phyloP scores from a whole-genome alignment of 2,329 filamentous ascomycete species.

The Colletotrichum australisinense region DNA sequence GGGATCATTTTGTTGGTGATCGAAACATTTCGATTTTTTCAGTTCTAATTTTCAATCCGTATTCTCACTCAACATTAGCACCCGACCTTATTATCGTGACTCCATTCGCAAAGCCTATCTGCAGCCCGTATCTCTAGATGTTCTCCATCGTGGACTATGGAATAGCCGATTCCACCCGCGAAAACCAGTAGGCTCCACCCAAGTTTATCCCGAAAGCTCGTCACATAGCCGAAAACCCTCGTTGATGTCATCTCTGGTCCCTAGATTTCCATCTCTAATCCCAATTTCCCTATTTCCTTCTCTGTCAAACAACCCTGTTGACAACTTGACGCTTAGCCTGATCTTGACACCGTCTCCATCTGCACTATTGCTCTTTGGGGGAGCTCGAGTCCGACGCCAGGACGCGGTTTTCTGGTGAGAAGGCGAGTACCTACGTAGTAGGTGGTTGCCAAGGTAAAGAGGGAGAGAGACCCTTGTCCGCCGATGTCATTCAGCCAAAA shows the following conservation, averaged over 20 bases:
- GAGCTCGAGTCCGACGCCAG: neutral
- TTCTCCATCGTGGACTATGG: conserved; percentile 4
- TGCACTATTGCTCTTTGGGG: neutral
- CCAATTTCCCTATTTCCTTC: neutral
- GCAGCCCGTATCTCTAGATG: neutral
- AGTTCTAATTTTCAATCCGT: neutral
- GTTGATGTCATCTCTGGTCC: conserved; percentile 32
- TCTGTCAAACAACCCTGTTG: neutral
- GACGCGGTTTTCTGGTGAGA: neutral
- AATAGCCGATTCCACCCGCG: conserved; percentile 32
- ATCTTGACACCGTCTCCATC: neutral
- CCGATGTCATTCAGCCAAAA: conserved; percentile 19
- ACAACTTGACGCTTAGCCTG: conserved; percentile 8
- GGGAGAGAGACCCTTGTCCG: neutral
- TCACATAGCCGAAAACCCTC: conserved; percentile 36
- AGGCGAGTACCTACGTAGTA: neutral
- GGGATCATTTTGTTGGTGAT: neutral
- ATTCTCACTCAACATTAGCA: neutral
- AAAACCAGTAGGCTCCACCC: conserved; percentile 27
- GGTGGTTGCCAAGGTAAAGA: neutral
- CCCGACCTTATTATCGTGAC: conserved; percentile 1
- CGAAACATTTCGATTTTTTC: neutral
- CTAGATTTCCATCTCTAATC: neutral
- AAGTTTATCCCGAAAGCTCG: conserved; percentile 25
- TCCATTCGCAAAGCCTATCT: conserved; percentile 3